These are phyloP conservation scores for Fusarium abutilonis DNA, from an alignment of 2,329 filamentous ascomycete species.

Conservation along the genomic window DNA sequence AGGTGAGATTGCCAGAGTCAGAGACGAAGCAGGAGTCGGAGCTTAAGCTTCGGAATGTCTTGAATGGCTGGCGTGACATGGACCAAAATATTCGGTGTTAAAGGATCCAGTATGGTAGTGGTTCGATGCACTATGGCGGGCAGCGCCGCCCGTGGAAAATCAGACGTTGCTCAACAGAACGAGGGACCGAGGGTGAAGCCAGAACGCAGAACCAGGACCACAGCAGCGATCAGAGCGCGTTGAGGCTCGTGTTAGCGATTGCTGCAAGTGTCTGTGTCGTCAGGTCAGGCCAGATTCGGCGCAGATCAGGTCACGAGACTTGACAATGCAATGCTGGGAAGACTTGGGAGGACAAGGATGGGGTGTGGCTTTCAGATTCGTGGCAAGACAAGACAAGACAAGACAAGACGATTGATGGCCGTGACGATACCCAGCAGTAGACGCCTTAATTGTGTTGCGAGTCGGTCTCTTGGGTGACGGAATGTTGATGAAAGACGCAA, in stretches of 20 bases:
- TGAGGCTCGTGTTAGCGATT: constrained; percentile 37
- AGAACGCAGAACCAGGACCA: constrained; percentile 7
- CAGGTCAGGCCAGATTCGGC: constrained; percentile 23
- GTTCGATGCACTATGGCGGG: constrained; percentile 38
- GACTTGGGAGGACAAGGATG: constrained; percentile 32
- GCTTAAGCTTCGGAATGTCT: constrained; percentile 25
- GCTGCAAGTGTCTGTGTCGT: constrained; percentile 23
- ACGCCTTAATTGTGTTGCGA: not conserved
- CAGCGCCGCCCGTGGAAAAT: constrained; percentile 28
- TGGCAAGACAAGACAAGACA: constrained; percentile 22
- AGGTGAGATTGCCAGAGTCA: constrained; percentile 8
- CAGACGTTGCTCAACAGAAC: constrained; percentile 31
- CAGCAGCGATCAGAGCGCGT: constrained; percentile 26
- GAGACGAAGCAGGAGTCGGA: constrained; percentile 19
- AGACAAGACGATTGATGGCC: not conserved
- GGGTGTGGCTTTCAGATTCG: constrained; percentile 24
- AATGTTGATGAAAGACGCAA: constrained; percentile 31
- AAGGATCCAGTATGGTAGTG: constrained; percentile 23
- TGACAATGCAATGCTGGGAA: constrained; percentile 11
- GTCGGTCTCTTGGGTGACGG: constrained; percentile 7
- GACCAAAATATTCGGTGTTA: constrained; percentile 29
- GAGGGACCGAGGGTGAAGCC: constrained; percentile 15
- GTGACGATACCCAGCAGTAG: too few species aligned
- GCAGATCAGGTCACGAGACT: constrained; percentile 37
- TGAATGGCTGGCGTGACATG: constrained; percentile 41